phyloP scores from a whole-genome alignment of 148 eudicot genomes.

The Bassia scoparia region DNA sequence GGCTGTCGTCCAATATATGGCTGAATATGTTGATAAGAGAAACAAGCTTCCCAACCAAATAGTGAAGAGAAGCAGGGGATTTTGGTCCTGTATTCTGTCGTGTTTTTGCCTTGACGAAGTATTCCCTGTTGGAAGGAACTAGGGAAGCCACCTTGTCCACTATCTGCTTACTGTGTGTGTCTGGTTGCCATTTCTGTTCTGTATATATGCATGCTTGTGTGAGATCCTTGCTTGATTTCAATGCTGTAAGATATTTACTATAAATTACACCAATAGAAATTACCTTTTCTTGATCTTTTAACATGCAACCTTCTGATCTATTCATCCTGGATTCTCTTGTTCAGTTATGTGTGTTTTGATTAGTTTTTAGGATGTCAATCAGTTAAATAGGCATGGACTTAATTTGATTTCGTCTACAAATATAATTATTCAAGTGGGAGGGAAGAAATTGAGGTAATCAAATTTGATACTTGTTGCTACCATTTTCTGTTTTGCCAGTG shows the following conservation, averaged over 20 bases:
- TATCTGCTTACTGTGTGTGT: neutral
- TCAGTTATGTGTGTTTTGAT: neutral
- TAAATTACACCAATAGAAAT: neutral
- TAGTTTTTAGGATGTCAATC: too few species aligned
- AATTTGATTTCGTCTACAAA: too few species aligned
- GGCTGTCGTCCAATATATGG: constrained; percentile 69
- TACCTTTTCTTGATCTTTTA: neutral
- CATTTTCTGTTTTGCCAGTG: too few species aligned
- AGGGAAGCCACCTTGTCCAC: neutral
- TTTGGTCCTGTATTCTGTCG: constrained; percentile 42
- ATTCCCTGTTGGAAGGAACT: constrained; percentile 4
- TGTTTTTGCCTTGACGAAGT: constrained; percentile 34
- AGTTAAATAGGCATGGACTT: too few species aligned
- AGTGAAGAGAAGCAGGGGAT: constrained; percentile 41
- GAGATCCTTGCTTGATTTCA: neutral
- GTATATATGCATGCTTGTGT: constrained; percentile 17
- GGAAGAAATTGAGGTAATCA: too few species aligned
- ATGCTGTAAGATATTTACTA: neutral
- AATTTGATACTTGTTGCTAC: too few species aligned
- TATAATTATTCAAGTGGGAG: too few species aligned
- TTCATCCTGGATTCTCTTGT: neutral
- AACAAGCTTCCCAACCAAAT: constrained; percentile 19
- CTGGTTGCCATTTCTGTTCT: constrained; percentile 8
- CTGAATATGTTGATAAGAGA: constrained; percentile 38
- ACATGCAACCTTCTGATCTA: neutral